A percentile compares a stretch with the other conserved stretches of the same genome.
Conservation (phyloP, 352 stramenopile species). For the Phytophthora palmivora region DNA sequence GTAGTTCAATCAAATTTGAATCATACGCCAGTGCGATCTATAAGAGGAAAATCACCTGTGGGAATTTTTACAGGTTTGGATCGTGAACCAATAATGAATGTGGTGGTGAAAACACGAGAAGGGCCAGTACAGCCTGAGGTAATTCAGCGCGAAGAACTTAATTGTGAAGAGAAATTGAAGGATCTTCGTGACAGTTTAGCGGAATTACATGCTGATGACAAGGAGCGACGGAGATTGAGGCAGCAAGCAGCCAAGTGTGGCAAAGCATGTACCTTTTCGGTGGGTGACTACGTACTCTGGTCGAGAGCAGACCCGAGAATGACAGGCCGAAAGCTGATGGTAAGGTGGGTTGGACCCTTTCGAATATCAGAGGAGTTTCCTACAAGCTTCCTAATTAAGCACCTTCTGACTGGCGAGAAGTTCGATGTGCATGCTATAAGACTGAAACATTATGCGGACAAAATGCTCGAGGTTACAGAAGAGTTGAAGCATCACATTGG, state of each 20-base stretch:
- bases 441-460: background rate
- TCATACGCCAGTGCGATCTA: background rate
- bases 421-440: background rate
- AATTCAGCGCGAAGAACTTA: background rate
- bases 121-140: background rate
- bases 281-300: background rate
- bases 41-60: background rate
- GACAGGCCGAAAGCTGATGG: background rate
- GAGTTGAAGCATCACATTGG: background rate
- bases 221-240: background rate
- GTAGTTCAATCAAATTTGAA: background rate
- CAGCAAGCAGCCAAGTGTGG: background rate
- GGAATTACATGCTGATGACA: background rate
- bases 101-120: background rate
- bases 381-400: background rate
- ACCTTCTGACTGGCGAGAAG: background rate
- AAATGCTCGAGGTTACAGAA: background rate
- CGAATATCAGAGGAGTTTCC: background rate
- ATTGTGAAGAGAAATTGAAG: background rate
- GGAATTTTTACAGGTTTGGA: background rate
- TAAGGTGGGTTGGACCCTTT: background rate
- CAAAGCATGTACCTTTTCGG: background rate
- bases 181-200: background rate
- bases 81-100: background rate
- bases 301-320: background rate